phyloP scores from a whole-genome alignment of 139 green algal genomes.

The Choricystis sp. region DNA sequence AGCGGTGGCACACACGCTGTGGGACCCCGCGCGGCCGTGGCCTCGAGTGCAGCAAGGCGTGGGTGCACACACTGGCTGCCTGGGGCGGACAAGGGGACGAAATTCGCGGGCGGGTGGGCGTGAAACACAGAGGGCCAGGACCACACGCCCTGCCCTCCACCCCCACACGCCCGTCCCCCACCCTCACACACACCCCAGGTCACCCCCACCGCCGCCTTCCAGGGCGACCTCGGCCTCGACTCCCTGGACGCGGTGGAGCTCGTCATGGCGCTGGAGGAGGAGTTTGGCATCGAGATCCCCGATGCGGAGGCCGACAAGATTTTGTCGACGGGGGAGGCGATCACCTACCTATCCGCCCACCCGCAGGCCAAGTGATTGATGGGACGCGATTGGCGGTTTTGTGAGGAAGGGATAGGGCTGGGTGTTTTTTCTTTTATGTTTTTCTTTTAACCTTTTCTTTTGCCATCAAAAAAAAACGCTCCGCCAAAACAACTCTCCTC shows the following conservation, averaged over 20 bases:
- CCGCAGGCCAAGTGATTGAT: constrained; percentile 58
- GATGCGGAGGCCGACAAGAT: constrained; percentile 98
- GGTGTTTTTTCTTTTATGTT: neutral
- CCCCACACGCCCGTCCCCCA: neutral
- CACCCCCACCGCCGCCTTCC: constrained; percentile 51
- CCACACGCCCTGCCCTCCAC: neutral
- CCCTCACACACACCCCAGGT: constrained; percentile 35
- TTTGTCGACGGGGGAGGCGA: constrained; percentile 60
- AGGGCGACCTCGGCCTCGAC: constrained; percentile 93
- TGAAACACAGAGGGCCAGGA: too few relatives aligned
- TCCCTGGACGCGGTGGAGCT: constrained; percentile 96
- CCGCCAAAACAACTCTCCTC: too few relatives aligned
- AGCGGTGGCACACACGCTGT: too few relatives aligned
- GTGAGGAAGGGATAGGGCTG: neutral
- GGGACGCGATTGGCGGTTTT: neutral
- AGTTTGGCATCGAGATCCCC: constrained; percentile 97
- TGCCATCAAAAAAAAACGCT: neutral
- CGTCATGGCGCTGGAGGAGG: constrained; percentile 99
- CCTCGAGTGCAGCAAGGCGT: neutral
- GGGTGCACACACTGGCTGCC: neutral
- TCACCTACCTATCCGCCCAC: constrained; percentile 79
- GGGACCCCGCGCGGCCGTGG: neutral
- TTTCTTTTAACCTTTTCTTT: neutral
- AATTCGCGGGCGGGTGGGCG: neutral
- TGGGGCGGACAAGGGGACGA: neutral